Conservation (phyloP, 2,329 filamentous ascomycete species). For the Seiridium unicorne region DNA sequence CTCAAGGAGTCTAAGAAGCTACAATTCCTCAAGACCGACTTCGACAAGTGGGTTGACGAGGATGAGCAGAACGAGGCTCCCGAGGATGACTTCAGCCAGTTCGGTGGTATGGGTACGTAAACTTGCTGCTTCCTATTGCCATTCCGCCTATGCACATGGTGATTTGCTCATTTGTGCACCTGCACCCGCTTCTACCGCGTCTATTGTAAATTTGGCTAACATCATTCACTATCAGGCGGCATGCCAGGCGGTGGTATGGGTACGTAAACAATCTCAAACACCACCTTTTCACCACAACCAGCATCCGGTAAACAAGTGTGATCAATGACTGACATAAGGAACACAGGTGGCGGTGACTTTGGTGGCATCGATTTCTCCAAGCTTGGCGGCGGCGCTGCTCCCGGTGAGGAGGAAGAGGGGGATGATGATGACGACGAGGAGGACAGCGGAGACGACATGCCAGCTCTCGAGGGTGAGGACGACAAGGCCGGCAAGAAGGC, state of each 20-base stretch:
- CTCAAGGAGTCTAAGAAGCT: constrained; percentile 87
- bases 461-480: constrained; percentile 69
- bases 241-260: constrained; percentile 38
- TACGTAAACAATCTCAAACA: constrained; percentile 3
- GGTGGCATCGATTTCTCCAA: constrained; percentile 93
- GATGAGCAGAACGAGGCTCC: constrained; percentile 92
- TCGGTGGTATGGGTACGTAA: constrained; percentile 62
- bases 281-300: neutral
- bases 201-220: constrained; percentile 4
- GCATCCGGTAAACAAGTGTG: neutral
- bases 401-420: constrained; percentile 45
- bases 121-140: neutral
- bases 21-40: constrained; percentile 98
- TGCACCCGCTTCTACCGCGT: neutral
- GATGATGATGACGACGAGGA: constrained; percentile 52
- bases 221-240: constrained; percentile 38
- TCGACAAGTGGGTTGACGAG: constrained; percentile 99
- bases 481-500: constrained; percentile 33
- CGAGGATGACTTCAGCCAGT: constrained; percentile 75
- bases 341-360: constrained; percentile 62
- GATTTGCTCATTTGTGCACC: too few species aligned
- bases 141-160: neutral
- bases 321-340: constrained; percentile 14
- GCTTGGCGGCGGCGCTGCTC: constrained; percentile 62
- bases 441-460: constrained; percentile 80